phyloP scores from a whole-genome alignment of 139 green algal species.

The Tetradesmus obliquus region DNA sequence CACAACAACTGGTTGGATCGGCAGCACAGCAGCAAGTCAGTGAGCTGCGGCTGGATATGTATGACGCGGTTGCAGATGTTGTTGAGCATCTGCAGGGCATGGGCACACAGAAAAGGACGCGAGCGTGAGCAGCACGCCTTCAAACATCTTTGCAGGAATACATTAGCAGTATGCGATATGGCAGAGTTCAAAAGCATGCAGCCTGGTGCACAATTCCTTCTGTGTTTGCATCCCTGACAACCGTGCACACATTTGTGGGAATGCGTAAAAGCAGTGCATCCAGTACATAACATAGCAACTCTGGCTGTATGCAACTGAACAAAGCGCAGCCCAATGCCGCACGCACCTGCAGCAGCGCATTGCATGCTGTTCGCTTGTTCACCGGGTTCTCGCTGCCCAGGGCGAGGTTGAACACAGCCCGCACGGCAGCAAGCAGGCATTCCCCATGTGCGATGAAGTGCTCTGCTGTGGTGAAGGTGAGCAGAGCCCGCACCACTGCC shows the following conservation, averaged over 20 bases:
- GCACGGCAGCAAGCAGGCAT: conserved; percentile 82
- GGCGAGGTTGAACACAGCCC: conserved; percentile 92
- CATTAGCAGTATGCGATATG: too few relatives aligned
- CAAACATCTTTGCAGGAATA: too few relatives aligned
- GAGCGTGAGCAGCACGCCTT: neutral
- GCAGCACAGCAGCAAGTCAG: neutral
- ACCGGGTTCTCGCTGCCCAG: conserved; percentile 71
- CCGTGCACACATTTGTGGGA: too few relatives aligned
- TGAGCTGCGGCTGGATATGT: conserved; percentile 45
- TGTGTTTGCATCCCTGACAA: too few relatives aligned
- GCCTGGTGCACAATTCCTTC: too few relatives aligned
- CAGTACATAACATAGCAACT: neutral
- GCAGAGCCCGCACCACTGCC: conserved; percentile 80
- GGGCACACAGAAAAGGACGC: neutral
- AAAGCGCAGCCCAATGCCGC: neutral
- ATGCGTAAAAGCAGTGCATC: neutral
- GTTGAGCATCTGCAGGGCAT: conserved; percentile 80
- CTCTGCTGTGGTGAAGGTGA: conserved; percentile 90
- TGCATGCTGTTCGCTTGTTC: conserved; percentile 84
- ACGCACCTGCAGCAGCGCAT: conserved; percentile 74
- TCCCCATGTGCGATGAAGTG: conserved; percentile 93
- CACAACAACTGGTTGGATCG: neutral
- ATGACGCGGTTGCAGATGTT: conserved; percentile 86
- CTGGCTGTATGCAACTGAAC: neutral
- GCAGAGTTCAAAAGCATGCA: too few relatives aligned